Conservation (phyloP, 2,329 filamentous ascomycete genomes). For the Akanthomyces lecanii region DNA sequence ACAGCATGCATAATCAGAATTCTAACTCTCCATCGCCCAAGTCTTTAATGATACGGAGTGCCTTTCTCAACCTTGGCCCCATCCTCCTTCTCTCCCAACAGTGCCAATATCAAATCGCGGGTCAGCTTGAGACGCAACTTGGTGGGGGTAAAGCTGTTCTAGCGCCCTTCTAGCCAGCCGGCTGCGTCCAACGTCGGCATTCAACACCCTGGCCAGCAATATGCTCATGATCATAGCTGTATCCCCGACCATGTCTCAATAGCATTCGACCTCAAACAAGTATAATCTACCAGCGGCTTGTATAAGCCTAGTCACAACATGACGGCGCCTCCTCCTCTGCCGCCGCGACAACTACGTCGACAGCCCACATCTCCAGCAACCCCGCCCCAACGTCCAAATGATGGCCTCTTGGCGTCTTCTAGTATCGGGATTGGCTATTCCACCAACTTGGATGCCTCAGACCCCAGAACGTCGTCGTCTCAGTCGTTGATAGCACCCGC, state of each 20-base stretch:
- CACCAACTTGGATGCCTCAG: constrained; percentile 22
- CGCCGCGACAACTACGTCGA: background rate
- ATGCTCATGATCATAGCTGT: background rate
- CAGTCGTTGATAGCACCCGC: constrained; percentile 37
- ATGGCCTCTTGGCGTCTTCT: background rate
- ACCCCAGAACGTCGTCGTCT: constrained; percentile 48
- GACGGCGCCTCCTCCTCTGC: constrained; percentile 6
- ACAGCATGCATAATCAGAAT: background rate
- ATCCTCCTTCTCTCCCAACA: background rate
- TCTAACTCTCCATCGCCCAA: background rate
- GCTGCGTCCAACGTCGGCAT: background rate
- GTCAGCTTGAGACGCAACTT: background rate
- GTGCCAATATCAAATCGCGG: background rate
- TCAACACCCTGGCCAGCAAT: background rate
- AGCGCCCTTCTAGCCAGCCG: constrained; percentile 4
- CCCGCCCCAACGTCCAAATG: background rate
- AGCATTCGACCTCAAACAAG: background rate
- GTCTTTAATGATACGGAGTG: too few relatives aligned
- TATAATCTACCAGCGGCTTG: background rate
- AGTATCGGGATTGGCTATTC: background rate
- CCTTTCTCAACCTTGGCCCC: background rate
- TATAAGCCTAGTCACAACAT: background rate
- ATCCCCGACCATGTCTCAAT: background rate
- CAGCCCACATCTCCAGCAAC: background rate
- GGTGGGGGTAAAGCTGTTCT: background rate